Conservation (phyloP, 148 eudicot genomes). For the Spergularia marina region DNA sequence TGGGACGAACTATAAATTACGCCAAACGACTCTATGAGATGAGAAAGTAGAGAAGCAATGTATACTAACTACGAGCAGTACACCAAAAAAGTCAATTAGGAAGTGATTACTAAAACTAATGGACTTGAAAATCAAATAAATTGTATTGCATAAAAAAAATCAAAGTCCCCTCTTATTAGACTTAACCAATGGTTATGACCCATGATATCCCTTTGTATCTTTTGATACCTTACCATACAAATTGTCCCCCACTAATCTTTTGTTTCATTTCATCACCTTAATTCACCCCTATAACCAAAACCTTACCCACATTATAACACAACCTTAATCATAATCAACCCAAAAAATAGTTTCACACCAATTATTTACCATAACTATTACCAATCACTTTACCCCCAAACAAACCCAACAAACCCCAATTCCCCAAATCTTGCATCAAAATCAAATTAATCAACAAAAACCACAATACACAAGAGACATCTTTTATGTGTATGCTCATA, state of each 20-base stretch:
- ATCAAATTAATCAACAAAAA: background rate
- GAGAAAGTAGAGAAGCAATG: too few relatives aligned
- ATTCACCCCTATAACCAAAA: background rate
- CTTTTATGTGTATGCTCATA: too few relatives aligned
- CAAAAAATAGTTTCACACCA: background rate
- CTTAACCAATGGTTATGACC: too few relatives aligned
- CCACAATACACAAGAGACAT: too few relatives aligned
- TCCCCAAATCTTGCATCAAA: background rate
- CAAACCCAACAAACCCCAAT: background rate
- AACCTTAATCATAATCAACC: too few relatives aligned
- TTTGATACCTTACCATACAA: background rate
- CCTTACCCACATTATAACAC: background rate
- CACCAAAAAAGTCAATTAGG: too few relatives aligned
- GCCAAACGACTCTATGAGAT: too few relatives aligned
- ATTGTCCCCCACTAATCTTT: background rate
- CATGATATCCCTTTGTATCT: background rate
- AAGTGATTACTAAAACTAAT: background rate
- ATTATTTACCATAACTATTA: background rate
- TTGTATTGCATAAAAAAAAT: background rate
- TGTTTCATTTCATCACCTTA: background rate
- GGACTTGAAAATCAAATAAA: background rate
- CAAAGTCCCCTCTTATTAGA: background rate
- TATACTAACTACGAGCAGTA: background rate
- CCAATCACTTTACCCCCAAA: background rate
- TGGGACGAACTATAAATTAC: too few relatives aligned